Base-by-base conservation (phyloP, 1,139 yeast species). In the Saccharomycopsis hybrid region DNA sequence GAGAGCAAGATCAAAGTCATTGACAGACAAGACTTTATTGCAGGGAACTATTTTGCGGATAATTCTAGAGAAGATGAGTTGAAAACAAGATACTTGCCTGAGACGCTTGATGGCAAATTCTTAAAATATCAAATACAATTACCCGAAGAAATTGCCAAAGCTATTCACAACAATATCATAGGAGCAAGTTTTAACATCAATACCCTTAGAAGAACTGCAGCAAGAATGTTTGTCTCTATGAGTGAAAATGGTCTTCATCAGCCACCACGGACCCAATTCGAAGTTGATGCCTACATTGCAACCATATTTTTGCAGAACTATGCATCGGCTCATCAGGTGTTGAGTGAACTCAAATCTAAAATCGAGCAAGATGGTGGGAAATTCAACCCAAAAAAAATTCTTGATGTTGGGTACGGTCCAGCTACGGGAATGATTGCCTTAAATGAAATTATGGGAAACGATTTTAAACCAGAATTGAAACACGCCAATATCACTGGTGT, bases 331-430 rank as follows among this genome's bases (percentile, higher is more conserved):
- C 72, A 72, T 54, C 87, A 83, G 56, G 88, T 83, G 0, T 66
- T 92, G 44, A 63, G 66, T 33, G 97, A 92, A 59, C 67, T 89
- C 39, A 73, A 77, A 56, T 75, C 76, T 47, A 70, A 94, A 47
- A 64, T 72, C 3, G 74, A 72, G 0, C 28, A 44, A 24, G 54
- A 62, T 46, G 44, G 42, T 4, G 48, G 44, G 9, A 62, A 62
- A 1, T 87, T 89, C 67, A 65, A 66, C 35, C 97, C 97, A 0
- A 62, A 73, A 33, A 70, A 77, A 13, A 77, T 92, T 0, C 70
- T 92, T 51, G 95, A 88, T 59, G 77, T 88, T 5, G 95, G 97
- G 0, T 82, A 77, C 61, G 98, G 98, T 0, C 97, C 98, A 0
- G 94, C 92, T 1, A 84, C 95, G 0, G 97, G 97, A 1, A 82